Evolutionary conservation across 2,329 filamentous ascomycete species (phyloP).

Genomic region (Rhynchosporium secalis): DNA sequence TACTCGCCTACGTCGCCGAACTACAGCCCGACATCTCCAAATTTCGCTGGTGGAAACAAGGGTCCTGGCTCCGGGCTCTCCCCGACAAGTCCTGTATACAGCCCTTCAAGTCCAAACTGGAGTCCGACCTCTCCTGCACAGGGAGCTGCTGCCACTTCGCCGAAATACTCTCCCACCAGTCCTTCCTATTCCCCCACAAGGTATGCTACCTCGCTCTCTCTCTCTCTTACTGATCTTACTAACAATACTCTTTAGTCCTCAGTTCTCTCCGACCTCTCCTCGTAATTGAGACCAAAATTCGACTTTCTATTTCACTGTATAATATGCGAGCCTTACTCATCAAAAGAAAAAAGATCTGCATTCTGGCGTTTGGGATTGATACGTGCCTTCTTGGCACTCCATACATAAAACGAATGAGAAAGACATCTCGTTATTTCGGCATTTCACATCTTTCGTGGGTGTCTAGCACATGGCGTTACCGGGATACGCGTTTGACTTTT

Average conservation of each 20-base stretch:
- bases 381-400: conserved; percentile 11
- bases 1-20: conserved; percentile 35
- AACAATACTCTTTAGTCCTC: conserved; percentile 30
- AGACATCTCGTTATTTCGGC: conserved; percentile 16
- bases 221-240: neutral
- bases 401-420: conserved; percentile 10
- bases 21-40: conserved; percentile 37
- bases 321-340: conserved; percentile 30
- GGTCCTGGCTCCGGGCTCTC: conserved; percentile 35
- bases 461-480: conserved; percentile 8
- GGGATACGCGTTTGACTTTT: conserved; percentile 1
- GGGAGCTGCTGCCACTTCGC: conserved; percentile 40
- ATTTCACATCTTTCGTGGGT: conserved; percentile 11
- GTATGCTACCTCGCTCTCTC: neutral
- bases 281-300: conserved; percentile 24
- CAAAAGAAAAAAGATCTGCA: conserved; percentile 31
- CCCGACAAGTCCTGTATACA: conserved; percentile 39
- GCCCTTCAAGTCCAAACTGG: conserved; percentile 37
- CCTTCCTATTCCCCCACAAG: conserved; percentile 18
- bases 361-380: conserved; percentile 29
- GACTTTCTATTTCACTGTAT: conserved; percentile 31
- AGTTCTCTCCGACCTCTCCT: conserved; percentile 37
- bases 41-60: conserved; percentile 32
- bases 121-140: conserved; percentile 38
- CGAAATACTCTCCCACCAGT: conserved; percentile 40